Base-by-base conservation (phyloP, 73 alveolate genomes). In the Paramecium tetraurelia region DNA sequence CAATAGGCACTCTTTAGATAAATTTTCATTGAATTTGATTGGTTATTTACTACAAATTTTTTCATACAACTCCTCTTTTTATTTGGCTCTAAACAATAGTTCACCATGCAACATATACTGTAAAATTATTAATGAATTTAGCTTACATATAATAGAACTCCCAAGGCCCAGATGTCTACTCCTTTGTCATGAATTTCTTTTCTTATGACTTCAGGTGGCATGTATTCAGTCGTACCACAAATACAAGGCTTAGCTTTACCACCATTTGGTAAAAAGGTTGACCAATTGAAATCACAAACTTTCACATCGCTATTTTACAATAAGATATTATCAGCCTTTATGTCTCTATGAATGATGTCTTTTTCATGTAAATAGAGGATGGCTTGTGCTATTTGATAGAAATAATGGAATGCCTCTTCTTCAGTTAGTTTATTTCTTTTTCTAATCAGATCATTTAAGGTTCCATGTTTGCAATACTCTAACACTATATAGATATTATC, bases 231-330 rank as follows among this genome's bases (percentile, higher is more conserved):
- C 1, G 90, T 80, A 22, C 90, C 90, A 22, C 75, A 80, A 0
- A 44, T 14, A 44, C 90, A 80, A 4, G 90, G 75, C 24, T 41
- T 41, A 3, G 72, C 90, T 24, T 80, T 43, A 27, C 84, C 53
- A 18, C 33, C 90, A 41, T 80, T 40, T 46, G 76, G 22, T 5
- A 41, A 20, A 4, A 22, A 41, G 0, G 33, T 44, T n/a, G 90
- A 80, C 90, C 90, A 80, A 24, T 80, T 80, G 8, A 80, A 80
- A 80, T 80, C 90, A 80, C 90, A 80, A 4, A 80, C 14, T 80
- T 80, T 80, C 6, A 46, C 48, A 27, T 21, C 21, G 18, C 24
- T 20, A 44, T 80, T 33, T 44, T 40, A 20, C 46, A 80, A 44
- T 48, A 80, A 24, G 4, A 80, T 46, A 43, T 80, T 80, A 24